Conservation (phyloP, 2,329 filamentous ascomycete species). For the Fusarium tanahbumbuense region DNA sequence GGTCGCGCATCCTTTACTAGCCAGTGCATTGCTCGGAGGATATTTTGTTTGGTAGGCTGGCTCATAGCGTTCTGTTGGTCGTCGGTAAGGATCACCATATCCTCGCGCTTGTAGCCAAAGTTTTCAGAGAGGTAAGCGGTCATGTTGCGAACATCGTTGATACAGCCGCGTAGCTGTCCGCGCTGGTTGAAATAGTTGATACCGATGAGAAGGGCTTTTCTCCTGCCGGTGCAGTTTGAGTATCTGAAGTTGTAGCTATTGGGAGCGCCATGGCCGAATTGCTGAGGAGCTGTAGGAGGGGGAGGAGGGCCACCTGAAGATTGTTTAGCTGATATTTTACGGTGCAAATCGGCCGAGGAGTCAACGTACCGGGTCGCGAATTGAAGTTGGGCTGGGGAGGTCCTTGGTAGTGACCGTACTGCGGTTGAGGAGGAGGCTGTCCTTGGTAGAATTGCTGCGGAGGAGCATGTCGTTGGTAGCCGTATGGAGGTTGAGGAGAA, state of each 20-base stretch:
- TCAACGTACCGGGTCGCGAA: slow-evolving; percentile 58
- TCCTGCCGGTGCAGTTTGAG: slow-evolving; percentile 86
- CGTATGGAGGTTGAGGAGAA: slow-evolving; percentile 62
- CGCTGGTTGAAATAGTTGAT: slow-evolving; percentile 97
- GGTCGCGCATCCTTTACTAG: slow-evolving; percentile 91
- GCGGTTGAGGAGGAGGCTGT: slow-evolving; percentile 52
- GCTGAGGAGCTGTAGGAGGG: slow-evolving; percentile 74
- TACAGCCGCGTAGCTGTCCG: slow-evolving; percentile 90
- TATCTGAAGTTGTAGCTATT: slow-evolving; percentile 87
- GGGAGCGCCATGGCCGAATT: slow-evolving; percentile 84
- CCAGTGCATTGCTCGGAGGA: slow-evolving; percentile 97
- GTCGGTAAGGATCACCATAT: slow-evolving; percentile 97
- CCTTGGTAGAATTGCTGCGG: slow-evolving; percentile 57
- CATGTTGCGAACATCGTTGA: slow-evolving; percentile 99
- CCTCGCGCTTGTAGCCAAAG: slow-evolving; percentile 92
- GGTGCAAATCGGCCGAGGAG: not conserved
- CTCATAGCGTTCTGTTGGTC: slow-evolving; percentile 98
- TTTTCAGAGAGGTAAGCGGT: slow-evolving; percentile 87
- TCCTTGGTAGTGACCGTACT: slow-evolving; percentile 47
- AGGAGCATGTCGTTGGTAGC: slow-evolving; percentile 55
- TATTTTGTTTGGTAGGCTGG: slow-evolving; percentile 95
- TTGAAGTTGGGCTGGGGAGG: slow-evolving; percentile 60
- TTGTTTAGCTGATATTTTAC: slow-evolving; percentile 28
- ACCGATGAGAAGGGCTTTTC: slow-evolving; percentile 91
- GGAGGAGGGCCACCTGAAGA: slow-evolving; percentile 65